Conservation (phyloP, 192 early-diverging fungal species). For the Mortierella antarctica region DNA sequence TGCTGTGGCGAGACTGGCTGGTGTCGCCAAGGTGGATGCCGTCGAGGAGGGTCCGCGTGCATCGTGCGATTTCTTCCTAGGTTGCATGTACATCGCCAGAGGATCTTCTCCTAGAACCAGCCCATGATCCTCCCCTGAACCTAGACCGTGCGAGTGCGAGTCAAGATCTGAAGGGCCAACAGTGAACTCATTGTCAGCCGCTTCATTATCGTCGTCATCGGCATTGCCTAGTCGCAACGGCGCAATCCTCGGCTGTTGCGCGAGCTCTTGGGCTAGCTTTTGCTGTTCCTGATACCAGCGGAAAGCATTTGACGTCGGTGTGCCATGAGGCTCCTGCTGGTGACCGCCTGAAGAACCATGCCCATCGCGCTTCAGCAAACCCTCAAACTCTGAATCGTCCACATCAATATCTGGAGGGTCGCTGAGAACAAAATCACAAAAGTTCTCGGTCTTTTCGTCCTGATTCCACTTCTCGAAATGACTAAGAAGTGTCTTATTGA, state of each 20-base stretch:
- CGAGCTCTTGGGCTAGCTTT: constrained; percentile 29
- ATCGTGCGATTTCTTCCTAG: constrained; percentile 5
- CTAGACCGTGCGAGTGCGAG: background rate
- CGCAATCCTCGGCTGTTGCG: constrained; percentile 20
- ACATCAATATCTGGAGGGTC: constrained; percentile 40
- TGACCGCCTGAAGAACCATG: background rate
- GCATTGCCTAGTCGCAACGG: constrained; percentile 2
- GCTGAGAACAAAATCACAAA: constrained; percentile 46
- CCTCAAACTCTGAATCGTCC: constrained; percentile 25
- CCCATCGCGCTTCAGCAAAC: constrained; percentile 5
- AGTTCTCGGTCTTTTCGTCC: constrained; percentile 23
- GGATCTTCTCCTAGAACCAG: constrained; percentile 32
- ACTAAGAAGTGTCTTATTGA: constrained; percentile 29
- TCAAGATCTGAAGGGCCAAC: background rate
- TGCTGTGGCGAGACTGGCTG: background rate
- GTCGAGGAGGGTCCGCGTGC: background rate
- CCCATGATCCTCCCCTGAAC: background rate
- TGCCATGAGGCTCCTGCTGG: constrained; percentile 8
- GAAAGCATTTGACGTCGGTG: constrained; percentile 39
- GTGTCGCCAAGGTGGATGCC: background rate
- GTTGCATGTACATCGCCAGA: constrained; percentile 12
- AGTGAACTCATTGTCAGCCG: background rate
- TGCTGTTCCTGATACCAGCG: constrained; percentile 41
- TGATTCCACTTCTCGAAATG: constrained; percentile 37
- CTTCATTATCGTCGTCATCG: background rate